Evolutionary conservation across 306 rosid species (phyloP), one percentile per base, ranked within the genome.

Genomic region (Trifolium pratense): DNA sequence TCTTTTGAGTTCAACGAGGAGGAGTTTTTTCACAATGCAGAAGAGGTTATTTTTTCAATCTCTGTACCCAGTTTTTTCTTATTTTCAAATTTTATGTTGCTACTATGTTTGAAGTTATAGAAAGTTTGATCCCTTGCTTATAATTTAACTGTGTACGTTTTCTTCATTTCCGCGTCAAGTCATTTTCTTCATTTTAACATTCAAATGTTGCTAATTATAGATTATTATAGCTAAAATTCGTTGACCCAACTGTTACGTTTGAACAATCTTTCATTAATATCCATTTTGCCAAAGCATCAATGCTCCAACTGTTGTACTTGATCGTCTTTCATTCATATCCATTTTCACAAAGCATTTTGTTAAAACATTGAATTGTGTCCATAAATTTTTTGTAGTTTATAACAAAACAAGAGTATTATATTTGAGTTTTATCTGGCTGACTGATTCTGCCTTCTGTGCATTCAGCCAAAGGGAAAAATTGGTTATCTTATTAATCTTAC

Each of bases 21-120:
- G 4, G 98, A 91, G 77, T 86, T 88, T 68, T 82, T 90, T 70
- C 90, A 79, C 66, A 75, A 83, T 46, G 81, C 60, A 83, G 88
- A 86, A 87, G 92, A 86, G 96, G 97, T 95, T 39, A 46, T 15
- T 52, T 63, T 72, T 74, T 77, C 31, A 10, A 12, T 73, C 51
- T 48, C 53, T 5, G 5, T 29, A 32, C 10, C 9, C 7, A 5
- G 3, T 34, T 65, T 65, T 70, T 17, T 32, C 9, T n/a, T 7
- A 36, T 21, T 39, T 69, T 58, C 8, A 51, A 18, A 23, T 57
- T 37, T 61, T 10, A 59, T 17, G 62, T 75, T 46, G 58, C 59
- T 71, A 10, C 39, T 16, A 15, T 26, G 20, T 37, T 37, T 59
- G 59, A 23, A 13, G 34, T 42, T 40, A 12, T 11, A 42, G 43